Conservation (phyloP, 805 yeast genomes). For the Metschnikowia lunata region DNA sequence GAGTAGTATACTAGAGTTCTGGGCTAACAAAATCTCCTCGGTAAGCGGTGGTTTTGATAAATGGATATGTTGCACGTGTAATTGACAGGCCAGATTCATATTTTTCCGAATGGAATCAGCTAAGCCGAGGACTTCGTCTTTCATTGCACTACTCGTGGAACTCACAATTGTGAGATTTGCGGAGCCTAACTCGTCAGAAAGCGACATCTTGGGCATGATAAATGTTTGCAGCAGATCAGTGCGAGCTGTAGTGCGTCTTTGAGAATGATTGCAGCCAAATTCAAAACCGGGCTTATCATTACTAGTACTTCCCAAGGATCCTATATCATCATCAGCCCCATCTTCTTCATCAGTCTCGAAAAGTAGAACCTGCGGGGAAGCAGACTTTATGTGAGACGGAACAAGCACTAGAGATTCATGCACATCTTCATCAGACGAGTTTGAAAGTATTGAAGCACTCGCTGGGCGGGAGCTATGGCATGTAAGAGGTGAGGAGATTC, state of each 20-base stretch:
- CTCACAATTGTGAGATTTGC: constrained; percentile 24
- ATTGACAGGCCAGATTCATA: not conserved
- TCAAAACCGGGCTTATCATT: constrained; percentile 29
- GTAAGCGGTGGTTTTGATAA: constrained; percentile 6
- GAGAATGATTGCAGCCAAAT: not conserved
- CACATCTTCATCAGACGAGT: constrained; percentile 25
- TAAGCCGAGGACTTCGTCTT: constrained; percentile 19
- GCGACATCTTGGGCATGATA: constrained; percentile 36
- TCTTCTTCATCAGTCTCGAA: constrained; percentile 42
- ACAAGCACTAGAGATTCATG: constrained; percentile 21
- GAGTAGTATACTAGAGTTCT: constrained; percentile 27
- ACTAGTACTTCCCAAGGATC: not conserved
- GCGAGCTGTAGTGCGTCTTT: constrained; percentile 1
- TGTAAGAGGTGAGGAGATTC: constrained; percentile 6
- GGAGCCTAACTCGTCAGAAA: constrained; percentile 17
- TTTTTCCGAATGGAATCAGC: constrained; percentile 14
- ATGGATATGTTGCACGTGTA: constrained; percentile 8
- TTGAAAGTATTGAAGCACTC: constrained; percentile 23
- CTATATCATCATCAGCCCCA: constrained; percentile 15
- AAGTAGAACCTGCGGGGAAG: constrained; percentile 28
- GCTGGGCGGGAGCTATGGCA: constrained; percentile 12
- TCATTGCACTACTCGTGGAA: constrained; percentile 13
- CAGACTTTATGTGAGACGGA: constrained; percentile 15
- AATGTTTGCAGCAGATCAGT: constrained; percentile 21
- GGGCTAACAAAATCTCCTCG: constrained; percentile 18